Base-by-base conservation (phyloP, 2,329 filamentous ascomycete genomes). In the Colletotrichum echinochloae region DNA sequence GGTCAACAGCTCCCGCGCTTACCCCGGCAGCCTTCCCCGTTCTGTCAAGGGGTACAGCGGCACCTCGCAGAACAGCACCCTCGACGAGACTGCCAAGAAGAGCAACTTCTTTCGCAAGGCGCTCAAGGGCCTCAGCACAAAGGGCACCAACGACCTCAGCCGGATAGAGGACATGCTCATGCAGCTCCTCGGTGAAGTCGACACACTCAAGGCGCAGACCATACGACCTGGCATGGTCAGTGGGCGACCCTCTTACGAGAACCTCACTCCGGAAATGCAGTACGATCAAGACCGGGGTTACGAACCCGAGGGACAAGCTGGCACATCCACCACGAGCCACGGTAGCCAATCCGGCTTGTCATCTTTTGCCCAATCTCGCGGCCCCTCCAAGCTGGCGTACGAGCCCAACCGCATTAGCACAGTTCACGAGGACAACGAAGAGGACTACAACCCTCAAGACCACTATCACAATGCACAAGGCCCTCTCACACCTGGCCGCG, bases 71-170 rank as follows among this genome's bases (percentile, higher is more conserved):
- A 82, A 85, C 5, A 87, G 87, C 57, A 87, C 83, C 0, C 76
- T 81, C 56, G 89, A 91, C 48, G 88, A 90, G 66, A 76, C 91
- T 28, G 86, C 88, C 54, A 98, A 98, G 88, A 94, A 94, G 78
- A 93, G 94, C 81, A 97, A 94, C 78, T 89, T 99, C n/a, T 96
- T 98, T 83, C 93, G 92, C 76, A 91, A 95, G 73, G 96, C 96
- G n/a, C 85, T 99, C 60, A 95, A 97, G 79, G 95, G 95, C 3
- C 85, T 99, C 60, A 94, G 94, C 75, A 88, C 92, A 77, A 97
- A 96, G 83, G 95, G 94, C 61, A 91, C 92, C 9, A 95, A 92
- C 76, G 96, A 99, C 75, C 88, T 98, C 61, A 89, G 90, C 73
- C 92, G 94, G 75, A 97, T 98, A 72, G 94, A 96, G 79, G 92